Evolutionary conservation across 2,329 filamentous ascomycete species (phyloP), one percentile per base, ranked within the genome.

Genomic region (Fusarium sp.): DNA sequence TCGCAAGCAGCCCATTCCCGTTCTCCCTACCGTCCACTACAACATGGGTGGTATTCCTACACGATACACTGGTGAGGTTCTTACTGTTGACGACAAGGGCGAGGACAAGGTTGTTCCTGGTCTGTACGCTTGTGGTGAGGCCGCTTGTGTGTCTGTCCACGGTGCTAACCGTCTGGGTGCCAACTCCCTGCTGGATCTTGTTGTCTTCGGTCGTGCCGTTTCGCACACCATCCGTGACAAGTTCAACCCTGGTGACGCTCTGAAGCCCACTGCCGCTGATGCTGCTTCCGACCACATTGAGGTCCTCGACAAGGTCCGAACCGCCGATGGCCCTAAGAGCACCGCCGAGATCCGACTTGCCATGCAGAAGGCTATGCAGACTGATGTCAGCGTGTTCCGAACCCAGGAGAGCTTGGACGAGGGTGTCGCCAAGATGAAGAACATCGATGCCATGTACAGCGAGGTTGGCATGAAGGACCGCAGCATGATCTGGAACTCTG

Each of bases 1-100:
- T 73, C 91, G 90, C 77, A 97, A 97, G 86, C 92, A 97, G 83
- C 95, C 95, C 70, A 98, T 98, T 73, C 95, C 95, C 65, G 95
- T 98, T 70, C 86, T 98, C 67, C 95, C 95, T 59, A 98, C 95
- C 43, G 95, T 97, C 72, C 94, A 99, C 86, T 99, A 99, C 88
- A 97, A 97, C 88, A 99, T 98, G 96, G 95, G 95, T 82, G 95
- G 96, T 87, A 97, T 99, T 73, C 95, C 95, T 51, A 98, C 96
- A 72, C 93, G 93, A 77, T 98, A 97, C 87, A 97, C 93, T 66
- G 95, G 96, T 80, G 94, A 99, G 83, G 96, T 98, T 64, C 82
- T 99, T 72, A 96, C 93, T 19, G 85, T 97, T 51, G 93, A 97
- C 73, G 90, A 92, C 77, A 80, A 88, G 65, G 96, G 96, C 71